Percentiles rank a stretch among this genome's conserved stretches.
Evolutionary conservation across 2,329 filamentous ascomycete species (phyloP).

Genomic region (Tolypocladium tundrense): DNA sequence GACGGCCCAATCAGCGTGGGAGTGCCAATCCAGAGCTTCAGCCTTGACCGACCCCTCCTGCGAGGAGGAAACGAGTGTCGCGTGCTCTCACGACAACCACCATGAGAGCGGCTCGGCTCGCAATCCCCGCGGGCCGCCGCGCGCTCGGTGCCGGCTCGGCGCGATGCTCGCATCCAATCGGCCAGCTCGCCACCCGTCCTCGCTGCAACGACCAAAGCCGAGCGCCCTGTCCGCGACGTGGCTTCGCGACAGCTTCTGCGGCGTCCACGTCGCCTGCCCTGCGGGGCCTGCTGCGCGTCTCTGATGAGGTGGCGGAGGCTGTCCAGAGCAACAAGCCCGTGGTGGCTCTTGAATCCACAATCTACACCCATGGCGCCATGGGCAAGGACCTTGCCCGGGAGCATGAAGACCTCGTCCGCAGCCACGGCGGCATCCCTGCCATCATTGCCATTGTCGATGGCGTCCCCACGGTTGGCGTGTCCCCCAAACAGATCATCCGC

Average conservation of each 20-base stretch:
- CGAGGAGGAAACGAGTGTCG: not conserved
- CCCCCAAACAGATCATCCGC: slow-evolving; percentile 58
- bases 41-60: not conserved
- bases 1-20: not conserved
- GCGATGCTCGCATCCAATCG: not conserved
- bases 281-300: slow-evolving; percentile 51
- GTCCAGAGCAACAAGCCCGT: slow-evolving; percentile 66
- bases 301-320: slow-evolving; percentile 74
- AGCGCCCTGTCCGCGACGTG: not conserved
- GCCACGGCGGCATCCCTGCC: slow-evolving; percentile 74
- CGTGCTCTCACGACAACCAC: not conserved
- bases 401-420: slow-evolving; percentile 72
- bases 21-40: not conserved
- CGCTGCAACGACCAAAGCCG: not conserved
- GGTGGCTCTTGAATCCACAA: slow-evolving; percentile 88
- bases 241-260: not conserved
- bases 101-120: slow-evolving; percentile 5
- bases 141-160: not conserved
- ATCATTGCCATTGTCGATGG: slow-evolving; percentile 85
- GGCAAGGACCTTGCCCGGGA: slow-evolving; percentile 65
- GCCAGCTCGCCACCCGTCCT: not conserved
- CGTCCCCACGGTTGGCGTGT: slow-evolving; percentile 69
- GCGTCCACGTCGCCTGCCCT: not conserved
- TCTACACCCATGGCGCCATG: slow-evolving; percentile 89
- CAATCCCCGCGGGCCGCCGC: not conserved